These are phyloP conservation scores for Xylariaceae sp. DNA, from an alignment of 2,329 filamentous ascomycete genomes.

Conservation along the genomic window DNA sequence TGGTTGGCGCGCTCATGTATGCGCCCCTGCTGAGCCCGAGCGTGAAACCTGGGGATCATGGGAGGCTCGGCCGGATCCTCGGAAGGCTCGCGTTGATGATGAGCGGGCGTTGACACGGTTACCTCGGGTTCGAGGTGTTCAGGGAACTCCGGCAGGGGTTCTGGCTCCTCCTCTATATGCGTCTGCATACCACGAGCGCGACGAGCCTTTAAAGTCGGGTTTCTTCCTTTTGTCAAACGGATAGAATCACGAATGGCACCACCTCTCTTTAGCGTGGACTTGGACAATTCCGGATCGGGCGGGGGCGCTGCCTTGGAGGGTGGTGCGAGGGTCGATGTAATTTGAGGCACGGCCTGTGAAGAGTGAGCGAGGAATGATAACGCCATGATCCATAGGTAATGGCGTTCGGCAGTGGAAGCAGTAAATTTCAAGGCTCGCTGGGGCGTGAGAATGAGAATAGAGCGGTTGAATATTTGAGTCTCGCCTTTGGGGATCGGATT, in stretches of 20 bases:
- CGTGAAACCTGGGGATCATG: constrained; percentile 63
- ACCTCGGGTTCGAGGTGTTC: constrained; percentile 31
- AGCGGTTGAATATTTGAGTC: constrained; percentile 71
- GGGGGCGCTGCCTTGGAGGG: constrained; percentile 35
- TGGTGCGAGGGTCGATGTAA: constrained; percentile 42
- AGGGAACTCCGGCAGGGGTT: constrained; percentile 14
- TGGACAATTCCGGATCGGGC: constrained; percentile 43
- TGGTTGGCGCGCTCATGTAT: constrained; percentile 41
- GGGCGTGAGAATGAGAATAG: constrained; percentile 90
- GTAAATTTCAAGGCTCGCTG: constrained; percentile 95
- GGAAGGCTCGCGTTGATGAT: constrained; percentile 45
- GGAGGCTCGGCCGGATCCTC: constrained; percentile 65
- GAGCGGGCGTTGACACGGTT: constrained; percentile 32
- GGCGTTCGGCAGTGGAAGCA: constrained; percentile 71
- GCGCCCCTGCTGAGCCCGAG: constrained; percentile 42
- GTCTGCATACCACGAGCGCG: constrained; percentile 22
- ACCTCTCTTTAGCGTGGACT: constrained; percentile 43
- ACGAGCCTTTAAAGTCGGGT: constrained; percentile 35
- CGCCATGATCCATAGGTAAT: constrained; percentile 92
- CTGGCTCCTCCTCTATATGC: constrained; percentile 12
- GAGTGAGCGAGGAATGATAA: constrained; percentile 93
- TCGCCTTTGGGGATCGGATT: constrained; percentile 73
- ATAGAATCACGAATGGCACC: constrained; percentile 79
- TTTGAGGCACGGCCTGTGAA: constrained; percentile 69
- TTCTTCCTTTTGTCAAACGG: constrained; percentile 72